Evolutionary conservation across 495 filamentous ascomycete genomes (phyloP).

Genomic region (Penicillium paxilli): DNA sequence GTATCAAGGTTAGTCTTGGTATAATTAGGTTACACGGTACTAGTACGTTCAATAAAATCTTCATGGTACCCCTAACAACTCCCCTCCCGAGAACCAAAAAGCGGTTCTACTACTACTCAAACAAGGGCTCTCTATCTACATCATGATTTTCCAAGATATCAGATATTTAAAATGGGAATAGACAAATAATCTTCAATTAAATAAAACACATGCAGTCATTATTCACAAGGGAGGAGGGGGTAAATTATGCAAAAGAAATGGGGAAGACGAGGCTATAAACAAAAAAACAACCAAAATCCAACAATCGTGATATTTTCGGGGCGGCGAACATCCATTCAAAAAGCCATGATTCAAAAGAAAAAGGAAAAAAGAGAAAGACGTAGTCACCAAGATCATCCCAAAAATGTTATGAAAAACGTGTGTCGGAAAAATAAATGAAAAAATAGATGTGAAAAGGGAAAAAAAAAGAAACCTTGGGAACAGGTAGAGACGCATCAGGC

Average conservation of each 20-base stretch:
- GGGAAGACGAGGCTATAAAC: background rate
- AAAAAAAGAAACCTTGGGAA: too few relatives aligned
- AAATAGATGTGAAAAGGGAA: background rate
- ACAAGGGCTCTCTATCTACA: background rate
- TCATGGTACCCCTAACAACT: too few relatives aligned
- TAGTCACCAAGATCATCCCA: conserved; percentile 3
- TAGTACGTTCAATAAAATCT: too few relatives aligned
- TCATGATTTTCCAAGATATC: too few relatives aligned
- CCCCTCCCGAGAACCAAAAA: too few relatives aligned
- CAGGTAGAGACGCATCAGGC: background rate
- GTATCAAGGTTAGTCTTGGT: too few relatives aligned
- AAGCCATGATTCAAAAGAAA: conserved; percentile 4
- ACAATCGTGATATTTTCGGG: background rate
- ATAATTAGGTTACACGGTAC: too few relatives aligned
- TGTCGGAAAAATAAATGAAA: background rate
- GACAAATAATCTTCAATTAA: background rate
- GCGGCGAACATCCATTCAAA: background rate
- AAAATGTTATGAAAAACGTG: background rate
- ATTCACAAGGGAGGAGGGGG: conserved; percentile 6
- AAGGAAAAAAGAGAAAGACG: background rate
- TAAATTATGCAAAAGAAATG: conserved; percentile 16
- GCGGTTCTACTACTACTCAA: too few relatives aligned
- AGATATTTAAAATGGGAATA: too few relatives aligned
- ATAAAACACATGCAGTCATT: conserved; percentile 8
- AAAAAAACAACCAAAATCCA: background rate